These are phyloP conservation scores for Stipa capillata DNA, from an alignment of 176 grass and related monocot genomes.

Conservation along the genomic window DNA sequence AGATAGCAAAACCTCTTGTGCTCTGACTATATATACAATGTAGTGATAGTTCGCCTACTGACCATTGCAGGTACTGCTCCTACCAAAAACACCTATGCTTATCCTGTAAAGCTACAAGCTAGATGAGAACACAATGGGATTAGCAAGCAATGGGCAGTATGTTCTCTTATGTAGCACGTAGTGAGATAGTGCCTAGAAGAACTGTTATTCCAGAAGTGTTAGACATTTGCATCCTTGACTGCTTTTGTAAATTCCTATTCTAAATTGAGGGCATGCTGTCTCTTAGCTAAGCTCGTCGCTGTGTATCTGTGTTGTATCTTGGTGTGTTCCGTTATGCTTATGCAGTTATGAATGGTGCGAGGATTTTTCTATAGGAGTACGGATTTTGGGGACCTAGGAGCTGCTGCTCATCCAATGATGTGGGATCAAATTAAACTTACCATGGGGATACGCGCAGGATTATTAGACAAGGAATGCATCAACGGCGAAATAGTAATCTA, in stretches of 20 bases:
- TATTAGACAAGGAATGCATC: too few species aligned
- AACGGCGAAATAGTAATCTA: too few species aligned
- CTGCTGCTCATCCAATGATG: neutral
- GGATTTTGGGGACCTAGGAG: neutral
- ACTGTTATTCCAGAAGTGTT: neutral
- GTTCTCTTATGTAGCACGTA: neutral
- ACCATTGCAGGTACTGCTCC: neutral
- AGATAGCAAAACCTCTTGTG: slow-evolving; percentile 6
- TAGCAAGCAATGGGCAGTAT: neutral
- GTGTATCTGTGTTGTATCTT: neutral
- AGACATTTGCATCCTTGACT: neutral
- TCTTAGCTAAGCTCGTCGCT: neutral
- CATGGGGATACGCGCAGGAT: neutral
- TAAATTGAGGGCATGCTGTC: neutral
- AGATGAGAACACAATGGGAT: neutral
- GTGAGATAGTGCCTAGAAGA: neutral
- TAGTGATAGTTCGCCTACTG: neutral
- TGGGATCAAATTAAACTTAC: neutral
- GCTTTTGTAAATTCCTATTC: neutral
- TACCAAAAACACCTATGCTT: neutral
- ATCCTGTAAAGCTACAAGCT: neutral
- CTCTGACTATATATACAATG: neutral
- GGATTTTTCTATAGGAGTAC: too few species aligned
- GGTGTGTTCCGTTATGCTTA: neutral
- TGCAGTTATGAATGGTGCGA: neutral